Evolutionary conservation across 441 rosid genomes (phyloP).

Genomic region (Geranium incanum): DNA sequence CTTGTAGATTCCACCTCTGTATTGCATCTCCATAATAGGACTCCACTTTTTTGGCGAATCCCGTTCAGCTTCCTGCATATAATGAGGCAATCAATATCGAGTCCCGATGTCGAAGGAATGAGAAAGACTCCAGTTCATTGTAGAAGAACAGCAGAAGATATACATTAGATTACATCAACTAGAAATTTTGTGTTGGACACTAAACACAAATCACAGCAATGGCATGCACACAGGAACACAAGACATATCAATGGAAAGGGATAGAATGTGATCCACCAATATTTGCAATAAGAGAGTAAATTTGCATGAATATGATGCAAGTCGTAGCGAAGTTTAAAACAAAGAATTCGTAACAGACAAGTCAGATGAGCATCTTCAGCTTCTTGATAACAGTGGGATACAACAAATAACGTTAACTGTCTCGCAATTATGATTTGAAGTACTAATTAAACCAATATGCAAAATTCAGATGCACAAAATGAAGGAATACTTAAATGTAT

Average conservation of each 20-base stretch:
- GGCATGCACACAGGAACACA: neutral
- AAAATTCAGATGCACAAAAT: neutral
- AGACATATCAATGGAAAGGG: neutral
- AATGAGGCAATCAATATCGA: conserved; percentile 17
- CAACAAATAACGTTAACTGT: neutral
- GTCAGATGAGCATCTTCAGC: neutral
- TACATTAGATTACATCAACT: neutral
- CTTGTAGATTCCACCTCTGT: conserved; percentile 78
- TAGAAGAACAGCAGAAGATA: conserved; percentile 5
- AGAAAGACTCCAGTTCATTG: neutral
- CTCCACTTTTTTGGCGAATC: conserved; percentile 80
- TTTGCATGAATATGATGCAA: neutral
- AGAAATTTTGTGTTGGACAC: neutral
- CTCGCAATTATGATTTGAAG: neutral
- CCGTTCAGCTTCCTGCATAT: conserved; percentile 72
- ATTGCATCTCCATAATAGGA: conserved; percentile 72
- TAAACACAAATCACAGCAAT: neutral
- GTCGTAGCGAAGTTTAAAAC: neutral
- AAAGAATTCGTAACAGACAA: neutral
- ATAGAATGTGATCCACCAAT: neutral
- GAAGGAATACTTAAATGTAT: neutral
- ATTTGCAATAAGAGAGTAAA: neutral
- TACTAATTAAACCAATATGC: neutral
- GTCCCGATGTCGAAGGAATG: neutral
- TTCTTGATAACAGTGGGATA: neutral